A percentile compares a stretch with the other conserved stretches of the same genome.
phyloP scores from a whole-genome alignment of 306 rosid species.

The Vicia sativa region DNA sequence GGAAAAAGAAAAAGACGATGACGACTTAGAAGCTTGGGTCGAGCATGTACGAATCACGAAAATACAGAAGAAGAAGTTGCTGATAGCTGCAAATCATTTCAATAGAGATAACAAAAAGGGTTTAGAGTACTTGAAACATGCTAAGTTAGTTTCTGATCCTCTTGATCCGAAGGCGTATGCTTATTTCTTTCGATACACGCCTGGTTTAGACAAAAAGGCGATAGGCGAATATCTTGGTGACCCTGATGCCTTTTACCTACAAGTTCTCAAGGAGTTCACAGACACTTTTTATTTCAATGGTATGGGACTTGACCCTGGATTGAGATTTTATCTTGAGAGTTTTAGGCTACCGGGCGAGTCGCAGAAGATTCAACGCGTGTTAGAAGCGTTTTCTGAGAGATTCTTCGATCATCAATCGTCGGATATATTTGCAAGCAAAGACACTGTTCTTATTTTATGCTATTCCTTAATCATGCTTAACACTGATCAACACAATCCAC shows the following conservation, averaged over 20 bases:
- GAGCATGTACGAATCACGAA: conserved; percentile 62
- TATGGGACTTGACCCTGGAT: conserved; percentile 80
- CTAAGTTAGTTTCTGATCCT: conserved; percentile 73
- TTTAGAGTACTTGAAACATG: conserved; percentile 68
- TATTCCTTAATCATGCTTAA: conserved; percentile 93
- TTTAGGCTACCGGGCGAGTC: conserved; percentile 89
- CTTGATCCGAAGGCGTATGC: conserved; percentile 69
- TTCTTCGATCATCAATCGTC: conserved; percentile 71
- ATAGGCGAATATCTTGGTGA: conserved; percentile 94
- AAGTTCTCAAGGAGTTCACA: conserved; percentile 76
- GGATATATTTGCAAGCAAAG: conserved; percentile 72
- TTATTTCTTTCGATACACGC: conserved; percentile 73
- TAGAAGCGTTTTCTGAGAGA: conserved; percentile 76
- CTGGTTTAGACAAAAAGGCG: conserved; percentile 70
- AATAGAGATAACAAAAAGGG: conserved; percentile 88
- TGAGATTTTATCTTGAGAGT: conserved; percentile 75
- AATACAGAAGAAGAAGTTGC: conserved; percentile 67
- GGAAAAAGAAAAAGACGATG: conserved; percentile 51
- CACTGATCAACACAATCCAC: conserved; percentile 95
- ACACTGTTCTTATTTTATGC: conserved; percentile 77
- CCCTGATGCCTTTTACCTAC: conserved; percentile 72
- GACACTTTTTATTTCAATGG: conserved; percentile 67
- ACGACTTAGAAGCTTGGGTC: conserved; percentile 57
- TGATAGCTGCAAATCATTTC: conserved; percentile 82
- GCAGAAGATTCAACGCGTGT: conserved; percentile 85